Evolutionary conservation across 331 rosid genomes (phyloP), one percentile per base, ranked within the genome.

Genomic region (Quercus tomentella): DNA sequence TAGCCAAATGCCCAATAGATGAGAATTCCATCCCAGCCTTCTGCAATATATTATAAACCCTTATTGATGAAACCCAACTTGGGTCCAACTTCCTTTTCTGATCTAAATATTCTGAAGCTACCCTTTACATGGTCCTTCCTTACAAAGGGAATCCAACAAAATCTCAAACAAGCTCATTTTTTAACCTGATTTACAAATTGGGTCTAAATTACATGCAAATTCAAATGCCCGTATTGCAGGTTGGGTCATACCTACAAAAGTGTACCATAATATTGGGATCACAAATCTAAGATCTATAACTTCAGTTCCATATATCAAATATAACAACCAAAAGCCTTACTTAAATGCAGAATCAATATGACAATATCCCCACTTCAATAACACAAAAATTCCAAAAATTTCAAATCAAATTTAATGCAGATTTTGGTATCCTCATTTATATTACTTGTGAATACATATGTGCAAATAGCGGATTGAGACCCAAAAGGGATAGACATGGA

Each of bases 131-230:
- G 82, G 82, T 33, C 87, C 89, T 85, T 95, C 97, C 88, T 92
- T 93, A 80, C 94, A 93, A 74, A 95, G 91, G 21, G 97, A 89
- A 84, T 92, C 99, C 85, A 93, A 80, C 87, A 95, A 84, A 75
- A 90, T 84, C 86, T 87, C 92, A 79, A 91, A 89, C 83, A 95
- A 88, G 11, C 86, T 88, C 80, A 77, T 84, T 62, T 89, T 94
- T 52, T 93, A 83, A 51, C 18, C 81, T 0, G 88, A 82, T 77
- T 73, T 81, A 80, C 80, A 62, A 72, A 91, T 51, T 41, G 86
- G 56, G 75, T 76, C 81, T n/a, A 76, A 80, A 61, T 71, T 80
- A 75, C 84, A 74, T 5, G 90, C 97, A 86, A 80, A 91, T 81
- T 91, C 96, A 79, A 86, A 95, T 20, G 97, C 84, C 67, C 92